A percentile compares a stretch with the other conserved stretches of the same genome.
Conservation (phyloP, 768 basidiomycete species). For the Hemileccinum impolitum region DNA sequence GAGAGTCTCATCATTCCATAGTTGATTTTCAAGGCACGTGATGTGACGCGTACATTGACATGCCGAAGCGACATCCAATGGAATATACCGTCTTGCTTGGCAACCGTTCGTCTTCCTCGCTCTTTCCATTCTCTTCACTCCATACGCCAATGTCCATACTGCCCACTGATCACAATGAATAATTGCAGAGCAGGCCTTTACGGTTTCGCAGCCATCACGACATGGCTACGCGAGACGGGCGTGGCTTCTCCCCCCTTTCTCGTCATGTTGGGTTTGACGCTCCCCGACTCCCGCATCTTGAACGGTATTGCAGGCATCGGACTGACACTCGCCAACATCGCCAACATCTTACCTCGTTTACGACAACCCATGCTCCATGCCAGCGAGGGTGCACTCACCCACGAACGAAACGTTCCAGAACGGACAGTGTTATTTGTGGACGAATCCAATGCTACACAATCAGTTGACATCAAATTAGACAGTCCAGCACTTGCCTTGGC, state of each 20-base stretch:
- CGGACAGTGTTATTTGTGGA: background rate
- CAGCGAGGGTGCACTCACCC: background rate
- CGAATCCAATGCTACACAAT: background rate
- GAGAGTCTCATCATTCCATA: no score
- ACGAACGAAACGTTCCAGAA: background rate
- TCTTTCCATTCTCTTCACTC: background rate
- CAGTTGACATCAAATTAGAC: background rate
- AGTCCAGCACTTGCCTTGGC: background rate
- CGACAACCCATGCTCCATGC: slow-evolving; percentile 18
- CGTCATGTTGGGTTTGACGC: slow-evolving; percentile 20
- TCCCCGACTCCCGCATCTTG: slow-evolving; percentile 27
- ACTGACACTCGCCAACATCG: slow-evolving; percentile 25
- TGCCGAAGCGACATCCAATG: background rate
- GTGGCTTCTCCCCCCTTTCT: slow-evolving; percentile 25
- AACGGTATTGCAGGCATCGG: slow-evolving; percentile 24
- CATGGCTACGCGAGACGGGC: slow-evolving; percentile 22
- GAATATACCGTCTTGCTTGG: background rate
- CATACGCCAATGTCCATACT: slow-evolving; percentile 5
- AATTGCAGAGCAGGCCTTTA: slow-evolving; percentile 28
- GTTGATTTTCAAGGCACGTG: slow-evolving; percentile 24
- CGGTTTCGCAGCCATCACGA: slow-evolving; percentile 17
- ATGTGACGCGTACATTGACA: slow-evolving; percentile 10
- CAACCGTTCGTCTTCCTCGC: background rate
- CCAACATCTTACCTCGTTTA: slow-evolving; percentile 20
- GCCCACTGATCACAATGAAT: slow-evolving; percentile 15